Conservation (phyloP, 768 basidiomycete species). For the Tephrocybe sp. region DNA sequence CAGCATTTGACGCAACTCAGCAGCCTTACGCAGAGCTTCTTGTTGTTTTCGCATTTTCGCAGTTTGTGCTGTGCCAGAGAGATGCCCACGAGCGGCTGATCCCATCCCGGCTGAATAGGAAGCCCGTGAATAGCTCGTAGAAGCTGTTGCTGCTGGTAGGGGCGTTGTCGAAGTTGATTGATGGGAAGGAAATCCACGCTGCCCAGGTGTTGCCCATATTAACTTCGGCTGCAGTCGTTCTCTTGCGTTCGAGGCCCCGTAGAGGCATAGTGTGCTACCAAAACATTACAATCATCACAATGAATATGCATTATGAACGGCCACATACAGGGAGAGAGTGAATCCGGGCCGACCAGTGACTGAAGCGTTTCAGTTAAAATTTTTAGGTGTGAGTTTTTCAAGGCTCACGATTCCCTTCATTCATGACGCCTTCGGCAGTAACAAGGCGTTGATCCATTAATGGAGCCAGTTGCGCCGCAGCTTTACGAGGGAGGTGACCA, state of each 20-base stretch:
- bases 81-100: slow-evolving; percentile 17
- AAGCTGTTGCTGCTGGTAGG: slow-evolving; percentile 5
- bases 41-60: slow-evolving; percentile 40
- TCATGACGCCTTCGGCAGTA: slow-evolving; percentile 68
- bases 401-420: slow-evolving; percentile 63
- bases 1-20: slow-evolving; percentile 65
- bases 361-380: slow-evolving; percentile 17
- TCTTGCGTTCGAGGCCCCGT: slow-evolving; percentile 61
- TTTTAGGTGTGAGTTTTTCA: background rate
- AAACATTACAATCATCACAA: background rate
- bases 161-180: slow-evolving; percentile 16
- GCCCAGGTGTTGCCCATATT: slow-evolving; percentile 72
- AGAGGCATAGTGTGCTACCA: slow-evolving; percentile 60
- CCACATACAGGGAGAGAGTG: slow-evolving; percentile 58
- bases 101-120: slow-evolving; percentile 14
- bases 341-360: slow-evolving; percentile 44
- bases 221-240: slow-evolving; percentile 61
- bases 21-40: slow-evolving; percentile 56
- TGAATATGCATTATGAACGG: background rate
- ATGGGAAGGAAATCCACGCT: slow-evolving; percentile 48
- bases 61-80: slow-evolving; percentile 17
- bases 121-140: background rate
- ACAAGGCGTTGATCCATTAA: slow-evolving; percentile 63
- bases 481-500: slow-evolving; percentile 69
- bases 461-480: slow-evolving; percentile 61